Conservation (phyloP, 2,329 filamentous ascomycete species). For the Aphanocladium album region DNA sequence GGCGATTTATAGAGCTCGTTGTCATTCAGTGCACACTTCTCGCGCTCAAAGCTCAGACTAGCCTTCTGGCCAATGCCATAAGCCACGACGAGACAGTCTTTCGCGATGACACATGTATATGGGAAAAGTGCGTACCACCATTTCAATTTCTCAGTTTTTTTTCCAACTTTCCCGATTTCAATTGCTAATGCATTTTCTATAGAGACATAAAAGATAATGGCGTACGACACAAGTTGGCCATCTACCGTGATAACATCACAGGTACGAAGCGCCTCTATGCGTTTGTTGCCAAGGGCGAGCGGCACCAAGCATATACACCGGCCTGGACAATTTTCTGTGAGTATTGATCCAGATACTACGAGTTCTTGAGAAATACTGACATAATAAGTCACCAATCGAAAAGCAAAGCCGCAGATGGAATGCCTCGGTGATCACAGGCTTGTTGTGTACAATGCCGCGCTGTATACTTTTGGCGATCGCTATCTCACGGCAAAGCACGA, state of each 20-base stretch:
- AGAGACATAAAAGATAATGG: conserved; percentile 9
- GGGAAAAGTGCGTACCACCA: conserved; percentile 2
- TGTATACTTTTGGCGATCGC: conserved; percentile 8
- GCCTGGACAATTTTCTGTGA: conserved; percentile 14
- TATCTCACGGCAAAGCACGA: conserved; percentile 2
- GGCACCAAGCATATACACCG: not conserved
- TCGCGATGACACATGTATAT: not conserved
- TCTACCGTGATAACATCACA: conserved; percentile 9
- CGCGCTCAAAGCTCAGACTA: conserved; percentile 6
- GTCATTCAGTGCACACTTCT: conserved; percentile 10
- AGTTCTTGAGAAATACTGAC: not conserved
- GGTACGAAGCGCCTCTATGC: conserved; percentile 9
- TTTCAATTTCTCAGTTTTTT: too few relatives aligned
- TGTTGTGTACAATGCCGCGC: not conserved
- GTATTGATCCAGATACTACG: not conserved
- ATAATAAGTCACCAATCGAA: not conserved
- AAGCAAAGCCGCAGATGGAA: not conserved
- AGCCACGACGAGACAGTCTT: not conserved
- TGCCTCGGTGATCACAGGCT: not conserved
- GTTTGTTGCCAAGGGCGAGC: not conserved
- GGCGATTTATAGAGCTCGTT: conserved; percentile 1
- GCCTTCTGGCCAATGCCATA: not conserved
- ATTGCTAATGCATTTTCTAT: not conserved
- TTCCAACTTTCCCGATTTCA: not conserved
- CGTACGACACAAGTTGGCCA: conserved; percentile 8